Percentiles rank a stretch among this genome's conserved stretches.
Conservation (phyloP, 2,329 filamentous ascomycete species). For the Alternaria ethzedia region DNA sequence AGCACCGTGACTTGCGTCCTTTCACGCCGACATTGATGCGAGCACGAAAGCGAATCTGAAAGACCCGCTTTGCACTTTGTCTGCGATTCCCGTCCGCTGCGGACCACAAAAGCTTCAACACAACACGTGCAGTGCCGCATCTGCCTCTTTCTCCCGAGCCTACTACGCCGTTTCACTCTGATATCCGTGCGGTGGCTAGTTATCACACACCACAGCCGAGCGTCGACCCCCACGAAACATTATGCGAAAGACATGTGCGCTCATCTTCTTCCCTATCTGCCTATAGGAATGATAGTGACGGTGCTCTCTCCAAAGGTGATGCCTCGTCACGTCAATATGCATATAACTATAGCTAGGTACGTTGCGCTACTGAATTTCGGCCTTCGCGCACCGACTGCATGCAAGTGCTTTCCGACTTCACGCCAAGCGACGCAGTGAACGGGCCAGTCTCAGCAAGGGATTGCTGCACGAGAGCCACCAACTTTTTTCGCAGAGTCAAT, state of each 20-base stretch:
- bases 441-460: conserved; percentile 20
- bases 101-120: background rate
- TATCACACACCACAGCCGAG: conserved; percentile 1
- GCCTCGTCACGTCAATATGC: conserved; percentile 2
- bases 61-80: conserved; percentile 4
- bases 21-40: conserved; percentile 3
- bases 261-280: background rate
- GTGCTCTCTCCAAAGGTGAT: background rate
- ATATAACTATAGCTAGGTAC: conserved; percentile 1
- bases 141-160: conserved; percentile 5
- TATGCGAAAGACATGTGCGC: conserved; percentile 3
- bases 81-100: conserved; percentile 11
- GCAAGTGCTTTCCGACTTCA: conserved; percentile 31
- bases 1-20: conserved; percentile 18
- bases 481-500: conserved; percentile 24
- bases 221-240: conserved; percentile 13
- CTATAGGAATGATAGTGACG: background rate
- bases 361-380: conserved; percentile 13
- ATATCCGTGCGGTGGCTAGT: conserved; percentile 16
- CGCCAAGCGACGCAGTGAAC: conserved; percentile 40
- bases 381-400: conserved; percentile 15
- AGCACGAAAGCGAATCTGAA: conserved; percentile 8
- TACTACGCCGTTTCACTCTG: conserved; percentile 22
- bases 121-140: background rate
- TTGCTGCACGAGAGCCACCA: conserved; percentile 25